phyloP scores from a whole-genome alignment of 805 yeast species.

The Candida gorgasii region DNA sequence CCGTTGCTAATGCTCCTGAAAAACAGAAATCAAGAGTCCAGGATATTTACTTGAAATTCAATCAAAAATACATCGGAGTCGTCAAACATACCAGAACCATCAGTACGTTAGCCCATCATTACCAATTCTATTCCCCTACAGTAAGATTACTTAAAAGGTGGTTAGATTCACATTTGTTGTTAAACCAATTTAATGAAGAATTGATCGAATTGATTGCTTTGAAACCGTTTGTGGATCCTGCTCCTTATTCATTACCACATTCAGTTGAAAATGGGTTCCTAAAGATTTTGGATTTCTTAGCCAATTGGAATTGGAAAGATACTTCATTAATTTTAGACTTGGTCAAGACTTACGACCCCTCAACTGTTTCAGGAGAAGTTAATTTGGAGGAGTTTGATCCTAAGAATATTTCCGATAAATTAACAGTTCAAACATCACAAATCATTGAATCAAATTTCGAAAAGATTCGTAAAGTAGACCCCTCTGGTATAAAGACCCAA shows the following conservation, averaged over 20 bases:
- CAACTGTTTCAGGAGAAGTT: neutral
- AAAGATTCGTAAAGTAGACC: constrained; percentile 74
- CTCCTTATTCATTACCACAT: constrained; percentile 81
- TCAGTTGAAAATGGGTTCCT: constrained; percentile 80
- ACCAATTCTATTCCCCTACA: constrained; percentile 72
- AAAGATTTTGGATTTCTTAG: constrained; percentile 66
- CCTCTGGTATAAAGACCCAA: constrained; percentile 75
- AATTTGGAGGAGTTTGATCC: constrained; percentile 25
- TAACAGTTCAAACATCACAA: constrained; percentile 63
- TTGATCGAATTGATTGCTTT: constrained; percentile 79
- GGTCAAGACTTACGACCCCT: constrained; percentile 39
- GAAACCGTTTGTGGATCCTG: constrained; percentile 81
- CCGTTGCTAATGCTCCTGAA: constrained; percentile 58
- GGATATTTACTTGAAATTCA: constrained; percentile 62
- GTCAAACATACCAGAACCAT: constrained; percentile 83
- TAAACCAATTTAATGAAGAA: constrained; percentile 74
- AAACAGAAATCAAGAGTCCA: constrained; percentile 63
- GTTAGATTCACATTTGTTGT: constrained; percentile 80
- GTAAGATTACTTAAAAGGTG: constrained; percentile 86
- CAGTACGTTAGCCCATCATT: constrained; percentile 66
- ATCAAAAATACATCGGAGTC: constrained; percentile 62
- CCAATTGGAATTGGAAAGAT: constrained; percentile 94
- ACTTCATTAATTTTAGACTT: constrained; percentile 81
- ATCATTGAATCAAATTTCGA: constrained; percentile 62
- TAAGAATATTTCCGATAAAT: constrained; percentile 56